phyloP scores from a whole-genome alignment of 768 basidiomycete genomes.

The Panaeolus papilionaceus region DNA sequence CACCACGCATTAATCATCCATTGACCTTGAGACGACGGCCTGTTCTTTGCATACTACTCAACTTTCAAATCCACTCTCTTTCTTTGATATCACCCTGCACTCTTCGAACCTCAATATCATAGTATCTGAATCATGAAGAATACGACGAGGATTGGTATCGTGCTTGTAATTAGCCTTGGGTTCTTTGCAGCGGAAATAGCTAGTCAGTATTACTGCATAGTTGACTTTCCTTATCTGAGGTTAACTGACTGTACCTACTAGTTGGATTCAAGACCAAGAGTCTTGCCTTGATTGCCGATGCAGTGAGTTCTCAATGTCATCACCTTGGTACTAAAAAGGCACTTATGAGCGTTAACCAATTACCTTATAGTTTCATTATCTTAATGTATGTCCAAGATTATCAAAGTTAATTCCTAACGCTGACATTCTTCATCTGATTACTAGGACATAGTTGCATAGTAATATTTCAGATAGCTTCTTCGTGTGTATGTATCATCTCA shows the following conservation, averaged over 20 bases:
- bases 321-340: slow-evolving; percentile 8
- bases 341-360: slow-evolving; percentile 14
- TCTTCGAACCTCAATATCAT: background rate
- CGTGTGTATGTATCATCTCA: background rate
- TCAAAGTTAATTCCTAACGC: background rate
- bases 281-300: slow-evolving; percentile 62
- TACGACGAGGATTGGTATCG: slow-evolving; percentile 51
- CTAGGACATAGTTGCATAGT: slow-evolving; percentile 57
- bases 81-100: background rate
- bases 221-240: background rate
- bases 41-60: background rate
- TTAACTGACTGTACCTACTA: slow-evolving; percentile 25
- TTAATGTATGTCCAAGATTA: slow-evolving; percentile 46
- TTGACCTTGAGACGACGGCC: background rate
- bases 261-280: slow-evolving; percentile 63
- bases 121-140: slow-evolving; percentile 44
- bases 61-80: background rate
- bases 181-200: slow-evolving; percentile 60
- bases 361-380: slow-evolving; percentile 54
- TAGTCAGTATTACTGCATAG: slow-evolving; percentile 34
- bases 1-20: slow-evolving; percentile 1
- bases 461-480: slow-evolving; percentile 20
- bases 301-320: slow-evolving; percentile 41
- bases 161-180: slow-evolving; percentile 50
- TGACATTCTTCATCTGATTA: background rate